A percentile compares a stretch with the other conserved stretches of the same genome.
Evolutionary conservation across 2,329 filamentous ascomycete genomes (phyloP).

Genomic region (Furcasterigmium sp.): DNA sequence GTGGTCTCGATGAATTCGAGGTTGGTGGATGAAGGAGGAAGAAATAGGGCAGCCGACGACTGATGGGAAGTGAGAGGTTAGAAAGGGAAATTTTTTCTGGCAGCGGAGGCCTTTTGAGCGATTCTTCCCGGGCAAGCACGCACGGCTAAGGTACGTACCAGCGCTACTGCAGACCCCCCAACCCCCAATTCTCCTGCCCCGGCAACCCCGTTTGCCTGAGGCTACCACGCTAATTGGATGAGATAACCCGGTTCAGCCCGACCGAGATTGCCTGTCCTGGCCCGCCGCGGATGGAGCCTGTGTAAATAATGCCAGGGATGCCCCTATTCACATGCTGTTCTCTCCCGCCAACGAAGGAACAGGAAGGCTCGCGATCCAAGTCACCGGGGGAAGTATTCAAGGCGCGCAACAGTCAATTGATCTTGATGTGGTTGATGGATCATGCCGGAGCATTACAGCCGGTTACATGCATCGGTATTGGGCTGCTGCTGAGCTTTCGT

Average conservation of each 20-base stretch:
- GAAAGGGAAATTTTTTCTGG: slow-evolving; percentile 49
- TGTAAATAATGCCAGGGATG: background rate
- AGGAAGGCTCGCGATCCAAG: no score
- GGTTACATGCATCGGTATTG: no score
- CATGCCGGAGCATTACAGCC: no score
- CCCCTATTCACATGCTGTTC: background rate
- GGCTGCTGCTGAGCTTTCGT: no score
- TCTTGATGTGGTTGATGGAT: no score
- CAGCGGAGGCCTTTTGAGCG: slow-evolving; percentile 45
- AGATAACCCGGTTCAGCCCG: slow-evolving; percentile 15
- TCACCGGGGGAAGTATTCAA: no score
- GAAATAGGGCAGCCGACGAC: slow-evolving; percentile 37
- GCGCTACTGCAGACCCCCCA: slow-evolving; percentile 4
- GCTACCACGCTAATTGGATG: slow-evolving; percentile 11
- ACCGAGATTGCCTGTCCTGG: slow-evolving; percentile 4
- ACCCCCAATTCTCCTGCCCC: slow-evolving; percentile 10
- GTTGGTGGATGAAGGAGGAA: slow-evolving; percentile 39
- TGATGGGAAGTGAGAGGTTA: slow-evolving; percentile 36
- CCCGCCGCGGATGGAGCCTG: background rate
- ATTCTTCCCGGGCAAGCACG: slow-evolving; percentile 43
- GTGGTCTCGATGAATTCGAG: slow-evolving; percentile 4
- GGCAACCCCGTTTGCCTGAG: slow-evolving; percentile 13
- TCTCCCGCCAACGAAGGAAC: no score
- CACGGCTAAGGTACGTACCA: slow-evolving; percentile 13
- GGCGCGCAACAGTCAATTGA: no score